These are phyloP conservation scores for Aspergillus sp. DNA, from an alignment of 2,329 filamentous ascomycete genomes.

Conservation along the genomic window DNA sequence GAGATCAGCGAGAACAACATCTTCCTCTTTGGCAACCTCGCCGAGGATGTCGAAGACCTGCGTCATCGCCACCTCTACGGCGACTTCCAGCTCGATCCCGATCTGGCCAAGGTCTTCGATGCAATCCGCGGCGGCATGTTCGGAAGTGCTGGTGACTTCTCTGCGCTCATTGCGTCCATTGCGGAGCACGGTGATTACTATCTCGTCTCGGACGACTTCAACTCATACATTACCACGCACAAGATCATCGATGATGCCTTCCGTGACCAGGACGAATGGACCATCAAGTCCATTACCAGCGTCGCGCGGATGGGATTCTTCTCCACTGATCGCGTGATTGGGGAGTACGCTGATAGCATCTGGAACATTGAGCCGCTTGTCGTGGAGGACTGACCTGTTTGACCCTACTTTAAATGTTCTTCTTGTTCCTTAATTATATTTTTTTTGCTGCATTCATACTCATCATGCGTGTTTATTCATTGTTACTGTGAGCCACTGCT, in stretches of 20 bases:
- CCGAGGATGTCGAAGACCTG: constrained; percentile 94
- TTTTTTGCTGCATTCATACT: neutral
- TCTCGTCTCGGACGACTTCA: constrained; percentile 95
- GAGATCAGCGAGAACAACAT: constrained; percentile 97
- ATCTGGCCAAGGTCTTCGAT: constrained; percentile 77
- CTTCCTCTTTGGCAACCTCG: constrained; percentile 94
- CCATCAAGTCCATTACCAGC: constrained; percentile 82
- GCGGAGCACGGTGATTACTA: constrained; percentile 96
- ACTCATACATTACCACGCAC: constrained; percentile 90
- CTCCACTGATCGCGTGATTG: constrained; percentile 89
- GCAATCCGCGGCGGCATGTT: constrained; percentile 78
- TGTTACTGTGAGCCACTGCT: too few relatives aligned
- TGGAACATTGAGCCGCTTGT: constrained; percentile 90
- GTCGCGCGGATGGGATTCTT: constrained; percentile 98
- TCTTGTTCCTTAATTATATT: neutral
- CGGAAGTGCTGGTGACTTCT: constrained; percentile 74
- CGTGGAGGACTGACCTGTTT: constrained; percentile 33
- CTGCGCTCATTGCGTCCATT: constrained; percentile 79
- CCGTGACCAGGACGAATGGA: constrained; percentile 87
- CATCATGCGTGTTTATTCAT: neutral
- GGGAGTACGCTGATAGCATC: constrained; percentile 94
- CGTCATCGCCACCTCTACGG: constrained; percentile 87
- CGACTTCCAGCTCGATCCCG: constrained; percentile 70
- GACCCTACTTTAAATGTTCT: neutral
- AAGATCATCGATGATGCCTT: constrained; percentile 88